Percentiles rank a stretch among this genome's conserved stretches.
Evolutionary conservation across 768 basidiomycete species (phyloP).

Genomic region (Tephrocybe sp.): DNA sequence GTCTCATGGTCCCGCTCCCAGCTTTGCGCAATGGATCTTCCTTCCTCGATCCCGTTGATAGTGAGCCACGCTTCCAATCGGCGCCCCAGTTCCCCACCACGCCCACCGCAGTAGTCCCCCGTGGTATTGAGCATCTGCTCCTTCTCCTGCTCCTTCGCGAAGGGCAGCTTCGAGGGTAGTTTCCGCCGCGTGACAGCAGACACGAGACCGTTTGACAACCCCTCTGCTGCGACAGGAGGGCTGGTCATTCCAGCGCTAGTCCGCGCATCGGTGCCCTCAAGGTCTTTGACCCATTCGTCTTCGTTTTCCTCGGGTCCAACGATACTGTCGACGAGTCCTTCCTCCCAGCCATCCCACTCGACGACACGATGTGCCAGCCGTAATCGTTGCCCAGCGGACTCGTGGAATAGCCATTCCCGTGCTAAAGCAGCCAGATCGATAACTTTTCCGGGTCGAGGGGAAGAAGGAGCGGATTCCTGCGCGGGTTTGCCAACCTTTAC

Average conservation of each 20-base stretch:
- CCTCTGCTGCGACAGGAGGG: slow-evolving; percentile 16
- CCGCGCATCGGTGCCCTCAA: slow-evolving; percentile 18
- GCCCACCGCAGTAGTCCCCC: slow-evolving; percentile 78
- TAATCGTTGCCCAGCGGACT: slow-evolving; percentile 61
- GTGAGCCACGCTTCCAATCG: slow-evolving; percentile 76
- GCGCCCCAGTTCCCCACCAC: slow-evolving; percentile 75
- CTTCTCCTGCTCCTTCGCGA: slow-evolving; percentile 61
- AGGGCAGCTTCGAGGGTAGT: slow-evolving; percentile 46
- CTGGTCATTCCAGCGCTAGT: slow-evolving; percentile 23
- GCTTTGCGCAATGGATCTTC: slow-evolving; percentile 10
- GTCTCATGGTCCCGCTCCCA: slow-evolving; percentile 17
- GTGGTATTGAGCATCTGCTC: slow-evolving; percentile 71
- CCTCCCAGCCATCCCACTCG: slow-evolving; percentile 94
- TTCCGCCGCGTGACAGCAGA: slow-evolving; percentile 30
- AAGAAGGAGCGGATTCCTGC: slow-evolving; percentile 20
- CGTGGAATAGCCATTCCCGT: slow-evolving; percentile 74
- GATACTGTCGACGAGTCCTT: slow-evolving; percentile 75
- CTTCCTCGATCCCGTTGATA: slow-evolving; percentile 35
- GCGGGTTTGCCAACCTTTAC: slow-evolving; percentile 36
- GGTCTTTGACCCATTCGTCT: slow-evolving; percentile 66
- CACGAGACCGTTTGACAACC: slow-evolving; percentile 12
- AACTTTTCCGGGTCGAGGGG: slow-evolving; percentile 22
- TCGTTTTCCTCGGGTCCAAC: slow-evolving; percentile 72
- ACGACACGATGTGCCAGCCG: slow-evolving; percentile 78
- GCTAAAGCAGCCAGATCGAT: slow-evolving; percentile 46